Base-by-base conservation (phyloP, 176 grass and related monocot genomes). In the Paspalum notatum region DNA sequence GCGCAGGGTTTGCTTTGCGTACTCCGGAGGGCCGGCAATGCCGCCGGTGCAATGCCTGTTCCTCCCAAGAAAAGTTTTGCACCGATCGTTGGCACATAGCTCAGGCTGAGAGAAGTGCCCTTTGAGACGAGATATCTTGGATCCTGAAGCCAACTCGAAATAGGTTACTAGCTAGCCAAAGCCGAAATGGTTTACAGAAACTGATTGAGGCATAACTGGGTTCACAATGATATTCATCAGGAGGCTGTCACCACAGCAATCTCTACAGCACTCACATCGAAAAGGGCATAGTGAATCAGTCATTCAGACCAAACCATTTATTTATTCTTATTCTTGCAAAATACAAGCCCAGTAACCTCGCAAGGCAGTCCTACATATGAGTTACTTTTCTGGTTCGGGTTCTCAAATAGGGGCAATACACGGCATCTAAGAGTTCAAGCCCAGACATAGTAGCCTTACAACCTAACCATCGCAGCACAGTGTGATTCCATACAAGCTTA, bases 291-390 rank as follows among this genome's bases (percentile, higher is more conserved):
- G n/a, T 3, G 5, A 24, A 43, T 22, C 41, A 22, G 9, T 22
- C 0, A 27, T 50, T 71, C 24, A 15, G 45, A 49, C 27, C 6
- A 16, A 37, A 17, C 68, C 45, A 71, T 15, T 70, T 48, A 71
- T 15, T 70, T 48, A 71, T 50, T 44, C 54, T 88, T 84, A 88
- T 88, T 84, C 81, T 20, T 62, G 37, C 32, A 8, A 68, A 40
- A 50, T 4, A 74, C 69, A 47, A 20, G 64, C 64, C 57, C 65
- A 47, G 22, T 55, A 24, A 54, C 54, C 63, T 63, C 72, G 70
- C 51, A 44, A 42, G 16, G 46, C 68, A 73, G 54, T 79, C 43
- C 81, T 61, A 75, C 75, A 47, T 20, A 8, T 58, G 66, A 37
- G 62, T 26, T 62, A n/a, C 53, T 5, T 80, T 53, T 41, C 32